Percentiles rank a stretch among this genome's conserved stretches.
Conservation (phyloP, 2,329 filamentous ascomycete species). For the Sclerotinia trifoliorum region DNA sequence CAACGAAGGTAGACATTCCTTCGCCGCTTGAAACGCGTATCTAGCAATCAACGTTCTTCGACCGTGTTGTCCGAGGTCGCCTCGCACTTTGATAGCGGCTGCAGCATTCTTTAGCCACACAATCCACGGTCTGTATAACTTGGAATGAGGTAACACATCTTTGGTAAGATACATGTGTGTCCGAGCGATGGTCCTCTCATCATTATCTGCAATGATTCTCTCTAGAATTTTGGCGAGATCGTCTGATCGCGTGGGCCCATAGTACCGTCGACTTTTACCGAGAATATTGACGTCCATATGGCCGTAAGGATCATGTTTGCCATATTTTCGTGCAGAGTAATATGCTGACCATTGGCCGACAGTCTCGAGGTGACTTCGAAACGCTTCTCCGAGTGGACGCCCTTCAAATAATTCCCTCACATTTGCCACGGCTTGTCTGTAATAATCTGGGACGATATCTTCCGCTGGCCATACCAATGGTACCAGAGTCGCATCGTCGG, state of each 20-base stretch:
- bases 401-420: constrained; percentile 14
- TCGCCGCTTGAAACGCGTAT: not conserved
- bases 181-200: not conserved
- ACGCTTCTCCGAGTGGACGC: constrained; percentile 6
- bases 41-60: not conserved
- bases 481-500: not conserved
- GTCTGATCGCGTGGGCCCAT: not conserved
- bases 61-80: not conserved
- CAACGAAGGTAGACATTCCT: constrained; percentile 11
- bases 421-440: not conserved
- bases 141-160: not conserved
- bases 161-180: not conserved
- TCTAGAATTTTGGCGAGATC: not conserved
- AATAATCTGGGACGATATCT: constrained; percentile 11
- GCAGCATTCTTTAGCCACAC: constrained; percentile 15
- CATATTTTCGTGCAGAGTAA: not conserved
- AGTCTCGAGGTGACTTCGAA: not conserved
- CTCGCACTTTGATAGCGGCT: not conserved
- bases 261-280: not conserved
- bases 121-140: constrained; percentile 2
- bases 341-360: not conserved
- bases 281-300: constrained; percentile 6
- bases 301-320: not conserved
- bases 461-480: constrained; percentile 16
- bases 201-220: not conserved